A percentile compares a stretch with the other conserved stretches of the same genome.
Evolutionary conservation across 164 flowering plant genomes (phyloP).

Genomic region (Malania oleifera): DNA sequence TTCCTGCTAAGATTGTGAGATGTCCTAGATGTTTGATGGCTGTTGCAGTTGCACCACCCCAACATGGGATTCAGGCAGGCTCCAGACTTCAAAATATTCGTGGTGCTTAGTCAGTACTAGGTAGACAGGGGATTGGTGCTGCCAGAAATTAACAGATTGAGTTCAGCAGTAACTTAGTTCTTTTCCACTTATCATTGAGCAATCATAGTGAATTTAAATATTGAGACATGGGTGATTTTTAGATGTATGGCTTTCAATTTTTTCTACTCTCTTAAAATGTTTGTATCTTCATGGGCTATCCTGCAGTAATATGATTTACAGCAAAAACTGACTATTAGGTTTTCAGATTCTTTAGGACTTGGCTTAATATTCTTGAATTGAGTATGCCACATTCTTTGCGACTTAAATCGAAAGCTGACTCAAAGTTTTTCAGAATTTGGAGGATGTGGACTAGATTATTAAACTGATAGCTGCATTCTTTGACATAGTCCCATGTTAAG

Average conservation of each 20-base stretch:
- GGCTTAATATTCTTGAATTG: too few species aligned
- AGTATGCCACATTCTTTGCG: too few species aligned
- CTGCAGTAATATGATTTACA: too few species aligned
- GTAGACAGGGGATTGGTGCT: neutral
- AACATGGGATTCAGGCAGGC: slow-evolving; percentile 83
- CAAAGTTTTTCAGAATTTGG: too few species aligned
- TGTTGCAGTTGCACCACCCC: slow-evolving; percentile 95
- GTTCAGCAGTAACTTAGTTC: neutral
- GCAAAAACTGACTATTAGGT: neutral
- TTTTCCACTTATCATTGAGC: neutral
- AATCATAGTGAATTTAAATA: neutral
- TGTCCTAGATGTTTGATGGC: slow-evolving; percentile 89
- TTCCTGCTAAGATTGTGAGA: slow-evolving; percentile 85
- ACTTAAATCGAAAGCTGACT: neutral
- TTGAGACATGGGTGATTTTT: too few species aligned
- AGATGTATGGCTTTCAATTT: too few species aligned
- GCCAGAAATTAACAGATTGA: neutral
- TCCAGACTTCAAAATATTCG: slow-evolving; percentile 4
- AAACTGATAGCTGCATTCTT: too few species aligned
- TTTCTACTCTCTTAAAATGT: too few species aligned
- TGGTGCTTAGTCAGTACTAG: neutral
- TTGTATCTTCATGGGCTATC: too few species aligned
- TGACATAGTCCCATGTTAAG: neutral
- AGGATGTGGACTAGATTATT: too few species aligned
- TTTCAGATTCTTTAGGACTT: neutral